Conservation (phyloP, 805 yeast genomes). For the Lachancea sp. region DNA sequence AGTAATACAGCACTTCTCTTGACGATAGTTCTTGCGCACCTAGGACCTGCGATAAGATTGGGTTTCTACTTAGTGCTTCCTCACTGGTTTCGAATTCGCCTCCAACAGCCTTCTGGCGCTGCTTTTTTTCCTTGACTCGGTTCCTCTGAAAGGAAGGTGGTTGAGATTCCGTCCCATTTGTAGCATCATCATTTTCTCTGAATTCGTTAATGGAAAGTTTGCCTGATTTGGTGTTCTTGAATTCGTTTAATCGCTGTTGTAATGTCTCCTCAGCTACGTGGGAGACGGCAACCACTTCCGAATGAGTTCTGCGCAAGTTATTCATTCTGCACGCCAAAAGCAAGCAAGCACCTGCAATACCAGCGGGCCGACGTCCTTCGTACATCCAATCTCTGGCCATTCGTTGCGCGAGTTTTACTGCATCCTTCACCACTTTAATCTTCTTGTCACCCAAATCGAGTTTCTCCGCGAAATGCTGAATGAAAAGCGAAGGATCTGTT, state of each 20-base stretch:
- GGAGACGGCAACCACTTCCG: constrained; percentile 91
- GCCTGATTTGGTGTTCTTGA: constrained; percentile 70
- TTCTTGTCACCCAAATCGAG: constrained; percentile 72
- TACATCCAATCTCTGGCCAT: constrained; percentile 95
- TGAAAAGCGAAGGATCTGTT: constrained; percentile 90
- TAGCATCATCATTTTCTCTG: constrained; percentile 39
- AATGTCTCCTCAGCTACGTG: constrained; percentile 93
- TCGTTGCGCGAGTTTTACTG: constrained; percentile 75
- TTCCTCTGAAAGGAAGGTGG: constrained; percentile 82
- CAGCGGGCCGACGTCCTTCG: constrained; percentile 97
- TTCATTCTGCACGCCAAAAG: constrained; percentile 95
- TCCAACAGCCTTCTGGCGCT: constrained; percentile 32
- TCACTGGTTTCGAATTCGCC: constrained; percentile 33
- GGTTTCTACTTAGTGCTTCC: constrained; percentile 37
- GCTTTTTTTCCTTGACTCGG: constrained; percentile 43
- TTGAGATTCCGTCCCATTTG: constrained; percentile 20
- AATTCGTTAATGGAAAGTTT: constrained; percentile 66
- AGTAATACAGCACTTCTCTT: constrained; percentile 37
- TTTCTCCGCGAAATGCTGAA: constrained; percentile 88
- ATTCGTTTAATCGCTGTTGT: constrained; percentile 85
- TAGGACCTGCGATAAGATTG: constrained; percentile 39
- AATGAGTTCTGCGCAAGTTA: constrained; percentile 82
- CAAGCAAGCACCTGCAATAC: constrained; percentile 95
- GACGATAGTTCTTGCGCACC: constrained; percentile 42
- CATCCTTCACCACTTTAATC: constrained; percentile 77